These are phyloP conservation scores for Sporothrix mexicana DNA, from an alignment of 2,329 filamentous ascomycete genomes.

Conservation along the genomic window DNA sequence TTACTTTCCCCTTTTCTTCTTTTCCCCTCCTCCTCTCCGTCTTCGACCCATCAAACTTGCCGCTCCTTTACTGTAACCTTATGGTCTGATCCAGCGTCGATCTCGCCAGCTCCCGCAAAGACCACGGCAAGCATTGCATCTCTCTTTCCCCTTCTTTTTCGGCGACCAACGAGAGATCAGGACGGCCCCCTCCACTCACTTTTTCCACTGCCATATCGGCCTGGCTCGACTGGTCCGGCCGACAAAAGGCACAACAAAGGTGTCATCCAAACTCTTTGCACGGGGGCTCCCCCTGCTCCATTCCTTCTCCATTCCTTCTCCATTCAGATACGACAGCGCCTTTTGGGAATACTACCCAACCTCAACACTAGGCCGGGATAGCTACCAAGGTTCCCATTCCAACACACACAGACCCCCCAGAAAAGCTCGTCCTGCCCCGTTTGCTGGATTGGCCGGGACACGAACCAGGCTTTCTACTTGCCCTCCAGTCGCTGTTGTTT, in stretches of 20 bases:
- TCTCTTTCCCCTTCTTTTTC: background rate
- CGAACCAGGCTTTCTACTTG: background rate
- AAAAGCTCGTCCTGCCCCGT: conserved; percentile 7
- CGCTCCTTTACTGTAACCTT: conserved; percentile 24
- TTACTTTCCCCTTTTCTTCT: background rate
- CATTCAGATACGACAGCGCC: conserved; percentile 22
- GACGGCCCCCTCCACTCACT: background rate
- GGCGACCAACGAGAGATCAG: background rate
- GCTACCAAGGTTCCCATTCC: conserved; percentile 22
- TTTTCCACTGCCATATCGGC: background rate
- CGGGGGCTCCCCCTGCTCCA: conserved; percentile 8
- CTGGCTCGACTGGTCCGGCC: conserved; percentile 6
- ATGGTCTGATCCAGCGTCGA: conserved; percentile 30
- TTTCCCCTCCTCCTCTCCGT: background rate
- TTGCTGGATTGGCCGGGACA: conserved; percentile 23
- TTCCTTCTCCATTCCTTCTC: background rate
- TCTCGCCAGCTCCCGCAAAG: conserved; percentile 31
- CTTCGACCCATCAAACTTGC: background rate
- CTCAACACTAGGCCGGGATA: conserved; percentile 28
- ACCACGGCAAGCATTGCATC: conserved; percentile 12
- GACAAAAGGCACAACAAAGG: background rate
- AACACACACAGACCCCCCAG: conserved; percentile 18
- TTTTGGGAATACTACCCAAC: conserved; percentile 27
- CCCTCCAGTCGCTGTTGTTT: background rate
- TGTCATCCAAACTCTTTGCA: conserved; percentile 12